A percentile compares a stretch with the other conserved stretches of the same genome.
Evolutionary conservation across 331 rosid species (phyloP).

Genomic region (Malus hybrid): DNA sequence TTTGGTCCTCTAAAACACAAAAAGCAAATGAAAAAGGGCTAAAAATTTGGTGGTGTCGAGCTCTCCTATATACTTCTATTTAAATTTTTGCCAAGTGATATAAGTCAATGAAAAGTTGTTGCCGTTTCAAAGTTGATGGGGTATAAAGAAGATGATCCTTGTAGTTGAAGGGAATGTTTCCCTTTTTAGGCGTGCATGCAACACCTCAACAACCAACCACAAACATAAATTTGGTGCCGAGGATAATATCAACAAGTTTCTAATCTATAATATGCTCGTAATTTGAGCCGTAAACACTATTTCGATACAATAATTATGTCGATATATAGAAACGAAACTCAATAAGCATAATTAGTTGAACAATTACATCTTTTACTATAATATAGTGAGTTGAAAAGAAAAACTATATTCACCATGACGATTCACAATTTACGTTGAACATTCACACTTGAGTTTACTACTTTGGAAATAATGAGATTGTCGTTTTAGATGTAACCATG

Average conservation of each 20-base stretch:
- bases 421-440: too few species aligned
- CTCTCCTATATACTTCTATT: not conserved
- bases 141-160: slow-evolving; percentile 5
- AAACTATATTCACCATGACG: too few species aligned
- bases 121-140: slow-evolving; percentile 1
- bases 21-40: not conserved
- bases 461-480: too few species aligned
- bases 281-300: too few species aligned
- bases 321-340: too few species aligned
- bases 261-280: not conserved
- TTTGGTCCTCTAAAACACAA: not conserved
- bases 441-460: too few species aligned
- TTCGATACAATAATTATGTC: too few species aligned
- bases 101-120: slow-evolving; percentile 8
- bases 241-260: not conserved
- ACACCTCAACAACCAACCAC: slow-evolving; percentile 1
- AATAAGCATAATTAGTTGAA: too few species aligned
- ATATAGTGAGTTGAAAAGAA: too few species aligned
- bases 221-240: not conserved
- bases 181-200: slow-evolving; percentile 10
- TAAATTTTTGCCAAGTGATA: not conserved
- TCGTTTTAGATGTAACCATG: too few species aligned
- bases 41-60: not conserved
- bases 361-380: too few species aligned
- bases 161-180: slow-evolving; percentile 12